A percentile compares a stretch with the other conserved stretches of the same genome.
Evolutionary conservation across 495 filamentous ascomycete genomes (phyloP).

Genomic region (Penicillium macrosclerotiorum): DNA sequence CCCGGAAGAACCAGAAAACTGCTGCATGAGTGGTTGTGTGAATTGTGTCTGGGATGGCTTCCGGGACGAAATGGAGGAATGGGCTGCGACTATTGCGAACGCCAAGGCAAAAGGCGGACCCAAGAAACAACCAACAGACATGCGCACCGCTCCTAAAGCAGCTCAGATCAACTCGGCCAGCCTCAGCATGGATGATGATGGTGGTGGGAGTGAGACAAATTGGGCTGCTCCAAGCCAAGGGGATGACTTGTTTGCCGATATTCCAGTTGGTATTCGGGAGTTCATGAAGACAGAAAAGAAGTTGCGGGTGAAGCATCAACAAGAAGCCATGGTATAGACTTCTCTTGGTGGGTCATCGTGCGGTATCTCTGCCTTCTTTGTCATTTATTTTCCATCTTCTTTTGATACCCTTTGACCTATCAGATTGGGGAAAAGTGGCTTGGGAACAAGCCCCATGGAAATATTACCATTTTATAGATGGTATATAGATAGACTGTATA

Average conservation of each 20-base stretch:
- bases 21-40: constrained; percentile 98
- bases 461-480: constrained; percentile 5
- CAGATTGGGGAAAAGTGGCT: background rate
- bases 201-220: constrained; percentile 67
- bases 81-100: constrained; percentile 60
- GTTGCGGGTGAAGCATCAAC: constrained; percentile 69
- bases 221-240: constrained; percentile 48
- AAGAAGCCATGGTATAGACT: constrained; percentile 27
- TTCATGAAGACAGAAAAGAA: constrained; percentile 98
- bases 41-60: constrained; percentile 96
- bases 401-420: constrained; percentile 15
- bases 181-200: constrained; percentile 76
- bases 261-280: constrained; percentile 91
- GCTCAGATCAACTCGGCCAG: constrained; percentile 41
- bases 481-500: constrained; percentile 27
- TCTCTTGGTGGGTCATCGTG: background rate
- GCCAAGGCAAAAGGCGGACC: constrained; percentile 43
- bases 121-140: constrained; percentile 31
- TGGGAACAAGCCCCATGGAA: too few species aligned
- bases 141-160: constrained; percentile 33
- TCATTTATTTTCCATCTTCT: too few species aligned
- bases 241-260: constrained; percentile 67
- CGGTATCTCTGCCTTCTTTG: background rate
- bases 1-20: constrained; percentile 92
- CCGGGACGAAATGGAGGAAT: constrained; percentile 87